Evolutionary conservation across 164 flowering plant species (phyloP).

Genomic region (Houttuynia cordata): DNA sequence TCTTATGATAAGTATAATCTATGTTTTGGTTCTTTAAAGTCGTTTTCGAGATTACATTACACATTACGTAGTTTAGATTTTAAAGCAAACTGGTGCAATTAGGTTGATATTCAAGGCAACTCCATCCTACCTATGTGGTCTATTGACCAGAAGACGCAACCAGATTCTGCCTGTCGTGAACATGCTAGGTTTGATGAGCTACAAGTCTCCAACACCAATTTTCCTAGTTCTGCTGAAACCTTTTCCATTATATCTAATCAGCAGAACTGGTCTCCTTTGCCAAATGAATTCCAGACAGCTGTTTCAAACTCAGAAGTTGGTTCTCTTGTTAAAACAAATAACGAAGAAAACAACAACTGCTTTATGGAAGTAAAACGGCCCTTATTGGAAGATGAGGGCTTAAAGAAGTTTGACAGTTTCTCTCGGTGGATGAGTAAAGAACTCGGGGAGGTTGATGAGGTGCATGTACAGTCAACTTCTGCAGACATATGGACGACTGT

Average conservation of each 20-base stretch:
- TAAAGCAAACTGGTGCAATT: conserved; percentile 3
- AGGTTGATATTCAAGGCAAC: conserved; percentile 22
- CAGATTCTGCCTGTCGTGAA: too few species aligned
- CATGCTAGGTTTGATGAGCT: too few species aligned
- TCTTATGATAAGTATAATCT: too few species aligned
- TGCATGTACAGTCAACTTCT: conserved; percentile 39
- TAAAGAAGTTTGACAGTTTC: conserved; percentile 66
- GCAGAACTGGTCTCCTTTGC: conserved; percentile 14
- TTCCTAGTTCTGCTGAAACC: conserved; percentile 8
- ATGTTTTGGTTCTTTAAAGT: not conserved
- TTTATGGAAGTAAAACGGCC: conserved; percentile 17
- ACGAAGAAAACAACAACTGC: conserved; percentile 9
- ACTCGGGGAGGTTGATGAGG: conserved; percentile 49
- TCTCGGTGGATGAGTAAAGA: conserved; percentile 64
- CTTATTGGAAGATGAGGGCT: conserved; percentile 21
- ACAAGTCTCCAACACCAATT: conserved; percentile 11
- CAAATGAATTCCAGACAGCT: conserved; percentile 18
- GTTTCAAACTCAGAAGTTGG: conserved; percentile 15
- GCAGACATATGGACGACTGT: conserved; percentile 44
- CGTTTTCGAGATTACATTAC: not conserved
- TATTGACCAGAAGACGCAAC: conserved; percentile 28
- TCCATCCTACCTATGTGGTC: conserved; percentile 29
- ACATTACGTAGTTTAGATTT: too few species aligned
- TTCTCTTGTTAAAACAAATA: conserved; percentile 11
- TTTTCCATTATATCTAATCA: conserved; percentile 11